These are phyloP conservation scores for Ceratocystis huliohia DNA, from an alignment of 2,329 filamentous ascomycete species.

Conservation along the genomic window DNA sequence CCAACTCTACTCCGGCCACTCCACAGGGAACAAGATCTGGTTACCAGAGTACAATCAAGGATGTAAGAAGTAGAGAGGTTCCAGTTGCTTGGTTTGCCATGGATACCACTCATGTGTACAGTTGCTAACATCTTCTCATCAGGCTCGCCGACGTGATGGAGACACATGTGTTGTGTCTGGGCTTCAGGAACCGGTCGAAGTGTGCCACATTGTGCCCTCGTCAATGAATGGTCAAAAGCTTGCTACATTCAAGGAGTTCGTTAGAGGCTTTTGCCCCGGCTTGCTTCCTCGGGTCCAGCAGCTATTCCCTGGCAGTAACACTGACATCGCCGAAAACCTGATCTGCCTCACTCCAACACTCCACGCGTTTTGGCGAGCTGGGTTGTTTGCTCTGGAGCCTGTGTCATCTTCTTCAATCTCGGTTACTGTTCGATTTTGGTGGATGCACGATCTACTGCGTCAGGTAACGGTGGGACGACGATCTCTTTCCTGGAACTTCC, in stretches of 20 bases:
- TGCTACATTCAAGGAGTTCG: neutral
- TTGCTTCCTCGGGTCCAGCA: neutral
- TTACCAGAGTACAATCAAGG: too few species aligned
- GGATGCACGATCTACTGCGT: neutral
- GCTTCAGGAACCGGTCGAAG: neutral
- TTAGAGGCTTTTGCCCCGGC: neutral
- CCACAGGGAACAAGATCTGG: too few species aligned
- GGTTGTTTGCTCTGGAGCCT: neutral
- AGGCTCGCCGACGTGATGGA: neutral
- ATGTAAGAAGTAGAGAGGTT: too few species aligned
- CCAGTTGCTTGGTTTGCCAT: too few species aligned
- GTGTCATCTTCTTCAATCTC: neutral
- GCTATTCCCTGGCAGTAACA: too few species aligned
- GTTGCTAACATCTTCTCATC: rapidly evolving
- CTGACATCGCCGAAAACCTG: too few species aligned
- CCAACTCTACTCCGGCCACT: too few species aligned
- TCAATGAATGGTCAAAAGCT: neutral
- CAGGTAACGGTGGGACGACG: neutral
- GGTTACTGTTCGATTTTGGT: neutral
- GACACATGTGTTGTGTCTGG: neutral
- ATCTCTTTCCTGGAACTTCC: too few species aligned
- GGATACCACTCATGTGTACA: rapidly evolving
- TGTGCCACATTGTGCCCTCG: neutral
- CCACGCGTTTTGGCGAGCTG: neutral
- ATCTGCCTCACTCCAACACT: too few species aligned